phyloP scores from a whole-genome alignment of 164 flowering plant genomes.

The Malania oleifera region DNA sequence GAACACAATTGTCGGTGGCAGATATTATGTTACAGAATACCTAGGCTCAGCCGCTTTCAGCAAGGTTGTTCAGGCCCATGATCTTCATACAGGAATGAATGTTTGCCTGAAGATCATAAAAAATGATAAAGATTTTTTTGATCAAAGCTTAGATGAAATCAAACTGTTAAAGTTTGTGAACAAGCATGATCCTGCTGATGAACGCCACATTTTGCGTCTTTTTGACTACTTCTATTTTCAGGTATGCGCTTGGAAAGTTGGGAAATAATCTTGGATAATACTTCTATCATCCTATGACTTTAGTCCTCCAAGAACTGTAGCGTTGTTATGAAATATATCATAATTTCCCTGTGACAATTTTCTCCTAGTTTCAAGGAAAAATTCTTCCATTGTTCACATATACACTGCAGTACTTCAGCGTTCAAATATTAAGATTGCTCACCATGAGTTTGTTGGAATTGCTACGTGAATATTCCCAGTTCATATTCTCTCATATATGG shows the following conservation, averaged over 20 bases:
- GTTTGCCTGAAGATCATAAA: constrained; percentile 95
- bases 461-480: no score
- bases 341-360: neutral
- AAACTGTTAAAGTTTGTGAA: constrained; percentile 87
- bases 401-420: neutral
- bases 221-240: constrained; percentile 93
- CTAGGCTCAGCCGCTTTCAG: constrained; percentile 96
- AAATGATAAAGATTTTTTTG: constrained; percentile 90
- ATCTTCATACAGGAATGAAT: constrained; percentile 67
- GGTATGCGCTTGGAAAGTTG: constrained; percentile 30
- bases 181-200: constrained; percentile 80
- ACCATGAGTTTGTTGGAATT: no score
- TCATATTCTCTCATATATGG: no score
- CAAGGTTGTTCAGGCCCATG: constrained; percentile 89
- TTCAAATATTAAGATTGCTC: no score
- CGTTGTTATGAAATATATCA: neutral
- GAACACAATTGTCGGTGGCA: constrained; percentile 65
- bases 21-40: constrained; percentile 79
- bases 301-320: neutral
- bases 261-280: no score
- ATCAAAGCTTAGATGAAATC: constrained; percentile 93
- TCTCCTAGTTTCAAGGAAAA: neutral
- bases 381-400: neutral
- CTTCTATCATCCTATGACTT: no score
- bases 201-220: constrained; percentile 76